Evolutionary conservation across 306 rosid genomes (phyloP).

Genomic region (Gleditsia sinensis): DNA sequence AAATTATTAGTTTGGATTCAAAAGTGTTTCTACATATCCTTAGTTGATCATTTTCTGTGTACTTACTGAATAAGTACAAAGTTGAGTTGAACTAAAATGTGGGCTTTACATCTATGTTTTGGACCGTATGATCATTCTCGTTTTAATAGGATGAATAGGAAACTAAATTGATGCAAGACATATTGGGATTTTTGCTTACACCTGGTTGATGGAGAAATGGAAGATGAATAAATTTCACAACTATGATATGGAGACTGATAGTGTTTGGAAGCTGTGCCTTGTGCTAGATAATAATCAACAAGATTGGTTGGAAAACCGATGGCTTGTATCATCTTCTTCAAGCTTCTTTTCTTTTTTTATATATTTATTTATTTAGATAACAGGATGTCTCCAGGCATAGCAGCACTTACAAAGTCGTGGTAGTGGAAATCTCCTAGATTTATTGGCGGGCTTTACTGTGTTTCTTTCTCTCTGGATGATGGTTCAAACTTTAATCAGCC

Average conservation of each 20-base stretch:
- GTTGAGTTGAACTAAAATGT: neutral
- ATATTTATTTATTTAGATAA: too few relatives aligned
- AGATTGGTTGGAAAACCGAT: neutral
- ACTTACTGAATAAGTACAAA: neutral
- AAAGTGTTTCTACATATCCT: neutral
- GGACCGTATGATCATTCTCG: neutral
- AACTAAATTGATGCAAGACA: neutral
- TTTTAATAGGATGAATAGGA: neutral
- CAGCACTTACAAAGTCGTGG: too few relatives aligned
- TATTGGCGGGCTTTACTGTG: too few relatives aligned
- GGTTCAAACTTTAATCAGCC: too few relatives aligned
- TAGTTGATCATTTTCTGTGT: neutral
- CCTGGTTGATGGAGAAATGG: neutral
- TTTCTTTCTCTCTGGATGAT: too few relatives aligned
- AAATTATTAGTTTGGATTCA: neutral
- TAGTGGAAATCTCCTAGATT: too few relatives aligned
- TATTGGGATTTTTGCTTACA: neutral
- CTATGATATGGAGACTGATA: neutral
- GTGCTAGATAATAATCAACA: neutral
- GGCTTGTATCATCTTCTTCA: neutral
- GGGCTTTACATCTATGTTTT: neutral
- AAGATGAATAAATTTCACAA: neutral
- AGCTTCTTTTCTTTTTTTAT: neutral
- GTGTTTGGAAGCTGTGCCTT: neutral
- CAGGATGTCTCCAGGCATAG: too few relatives aligned